Evolutionary conservation across 192 early-diverging fungal species (phyloP).

Genomic region (Podila epicladia): DNA sequence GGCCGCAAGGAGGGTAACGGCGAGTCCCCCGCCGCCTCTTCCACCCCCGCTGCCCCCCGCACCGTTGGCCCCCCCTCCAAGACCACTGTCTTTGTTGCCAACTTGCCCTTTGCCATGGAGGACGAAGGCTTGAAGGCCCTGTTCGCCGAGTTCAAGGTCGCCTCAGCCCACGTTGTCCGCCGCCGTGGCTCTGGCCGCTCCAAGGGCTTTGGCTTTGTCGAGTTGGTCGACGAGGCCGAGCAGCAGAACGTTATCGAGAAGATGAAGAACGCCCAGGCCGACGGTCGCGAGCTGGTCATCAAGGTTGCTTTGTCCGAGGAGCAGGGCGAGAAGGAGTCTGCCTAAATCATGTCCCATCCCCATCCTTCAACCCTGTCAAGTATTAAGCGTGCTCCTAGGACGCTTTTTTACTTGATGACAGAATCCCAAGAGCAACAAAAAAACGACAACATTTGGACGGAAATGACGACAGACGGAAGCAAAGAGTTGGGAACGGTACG

Average conservation of each 20-base stretch:
- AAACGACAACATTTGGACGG: not conserved
- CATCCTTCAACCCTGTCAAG: not conserved
- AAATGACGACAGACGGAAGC: not conserved
- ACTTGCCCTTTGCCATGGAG: conserved; percentile 77
- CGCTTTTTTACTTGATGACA: too few relatives aligned
- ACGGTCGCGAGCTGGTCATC: conserved; percentile 75
- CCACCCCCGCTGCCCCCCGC: conserved; percentile 41
- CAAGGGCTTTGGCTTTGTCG: conserved; percentile 97
- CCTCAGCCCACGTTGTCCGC: conserved; percentile 79
- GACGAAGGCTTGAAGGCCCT: conserved; percentile 77
- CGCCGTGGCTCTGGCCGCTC: conserved; percentile 70
- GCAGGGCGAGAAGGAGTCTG: conserved; percentile 32
- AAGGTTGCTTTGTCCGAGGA: conserved; percentile 68
- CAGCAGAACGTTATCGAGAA: conserved; percentile 78
- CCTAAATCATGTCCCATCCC: not conserved
- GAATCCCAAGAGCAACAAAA: not conserved
- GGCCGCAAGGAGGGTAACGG: conserved; percentile 29
- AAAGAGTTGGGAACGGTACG: not conserved
- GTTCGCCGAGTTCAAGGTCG: conserved; percentile 78
- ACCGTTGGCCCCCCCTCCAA: conserved; percentile 65
- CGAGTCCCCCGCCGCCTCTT: conserved; percentile 53
- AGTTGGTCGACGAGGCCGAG: conserved; percentile 78
- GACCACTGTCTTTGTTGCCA: conserved; percentile 83
- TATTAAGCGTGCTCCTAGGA: too few relatives aligned
- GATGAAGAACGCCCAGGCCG: conserved; percentile 65